Percentiles rank a stretch among this genome's conserved stretches.
These are phyloP conservation scores for Chrysosphaeria jannelii DNA, from an alignment of 2,329 filamentous ascomycete genomes.

Conservation along the genomic window DNA sequence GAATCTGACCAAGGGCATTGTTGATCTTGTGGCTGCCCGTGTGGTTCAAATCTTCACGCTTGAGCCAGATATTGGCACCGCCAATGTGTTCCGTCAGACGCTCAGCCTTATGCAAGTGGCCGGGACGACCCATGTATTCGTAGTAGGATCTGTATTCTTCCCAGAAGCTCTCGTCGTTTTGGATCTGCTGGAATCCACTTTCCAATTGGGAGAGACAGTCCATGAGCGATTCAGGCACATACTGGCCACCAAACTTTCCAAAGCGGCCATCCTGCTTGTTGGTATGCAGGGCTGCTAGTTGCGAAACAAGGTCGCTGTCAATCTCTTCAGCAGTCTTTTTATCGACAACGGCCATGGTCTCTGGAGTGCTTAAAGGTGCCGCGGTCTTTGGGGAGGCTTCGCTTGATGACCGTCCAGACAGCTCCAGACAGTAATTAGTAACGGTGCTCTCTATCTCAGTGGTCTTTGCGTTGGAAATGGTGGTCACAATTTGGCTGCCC, in stretches of 20 bases:
- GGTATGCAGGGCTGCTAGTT: slow-evolving; percentile 62
- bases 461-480: slow-evolving; percentile 28
- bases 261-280: slow-evolving; percentile 59
- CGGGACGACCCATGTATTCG: slow-evolving; percentile 86
- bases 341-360: slow-evolving; percentile 23
- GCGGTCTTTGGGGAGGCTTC: slow-evolving; percentile 16
- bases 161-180: slow-evolving; percentile 79
- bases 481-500: slow-evolving; percentile 78
- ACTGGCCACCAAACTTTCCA: slow-evolving; percentile 88
- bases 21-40: slow-evolving; percentile 99
- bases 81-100: slow-evolving; percentile 68
- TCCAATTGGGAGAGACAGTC: slow-evolving; percentile 81
- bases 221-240: slow-evolving; percentile 93
- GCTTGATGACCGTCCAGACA: slow-evolving; percentile 17
- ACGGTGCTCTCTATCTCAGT: slow-evolving; percentile 24
- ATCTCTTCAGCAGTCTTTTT: slow-evolving; percentile 18
- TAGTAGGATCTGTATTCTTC: slow-evolving; percentile 91
- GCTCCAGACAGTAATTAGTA: slow-evolving; percentile 57
- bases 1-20: slow-evolving; percentile 80
- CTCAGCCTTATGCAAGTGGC: slow-evolving; percentile 67
- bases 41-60: slow-evolving; percentile 92
- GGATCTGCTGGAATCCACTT: slow-evolving; percentile 63
- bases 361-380: slow-evolving; percentile 26
- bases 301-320: slow-evolving; percentile 38
- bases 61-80: slow-evolving; percentile 89